Percentiles rank a stretch among this genome's conserved stretches.
phyloP scores from a whole-genome alignment of 1,284 basidiomycete genomes.

The Xanthoconium separans region DNA sequence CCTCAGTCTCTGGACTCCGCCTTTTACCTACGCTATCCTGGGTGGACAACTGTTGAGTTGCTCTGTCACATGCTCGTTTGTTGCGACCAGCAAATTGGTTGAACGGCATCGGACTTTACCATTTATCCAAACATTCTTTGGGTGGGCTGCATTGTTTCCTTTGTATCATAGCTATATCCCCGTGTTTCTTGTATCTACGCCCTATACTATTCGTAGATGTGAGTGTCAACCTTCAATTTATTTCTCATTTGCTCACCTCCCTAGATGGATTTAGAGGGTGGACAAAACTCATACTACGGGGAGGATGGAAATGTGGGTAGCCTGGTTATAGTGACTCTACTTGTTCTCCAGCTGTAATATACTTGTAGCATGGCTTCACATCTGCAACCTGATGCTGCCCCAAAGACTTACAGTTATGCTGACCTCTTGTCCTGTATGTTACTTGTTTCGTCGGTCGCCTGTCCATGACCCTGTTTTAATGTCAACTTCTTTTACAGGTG shows the following conservation, averaged over 20 bases:
- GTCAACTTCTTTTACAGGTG: constrained; percentile 45
- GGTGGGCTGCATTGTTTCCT: constrained; percentile 47
- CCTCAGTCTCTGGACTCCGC: constrained; percentile 29
- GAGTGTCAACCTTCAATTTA: constrained; percentile 17
- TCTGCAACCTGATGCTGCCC: not conserved
- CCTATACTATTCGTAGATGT: constrained; percentile 83
- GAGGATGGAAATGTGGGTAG: constrained; percentile 84
- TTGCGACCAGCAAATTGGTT: constrained; percentile 73
- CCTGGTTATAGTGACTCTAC: not conserved
- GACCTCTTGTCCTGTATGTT: constrained; percentile 85
- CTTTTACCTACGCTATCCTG: constrained; percentile 30
- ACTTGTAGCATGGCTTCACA: not conserved
- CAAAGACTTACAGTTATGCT: constrained; percentile 77
- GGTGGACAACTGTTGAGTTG: constrained; percentile 30
- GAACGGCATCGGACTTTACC: constrained; percentile 68
- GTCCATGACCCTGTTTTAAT: not conserved
- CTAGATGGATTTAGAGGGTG: constrained; percentile 77
- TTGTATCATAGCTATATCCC: constrained; percentile 63
- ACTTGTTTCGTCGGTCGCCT: constrained; percentile 68
- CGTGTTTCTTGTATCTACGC: constrained; percentile 73
- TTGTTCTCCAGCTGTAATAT: not conserved
- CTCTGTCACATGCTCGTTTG: constrained; percentile 32
- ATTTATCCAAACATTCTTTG: constrained; percentile 75
- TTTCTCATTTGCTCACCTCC: constrained; percentile 1
- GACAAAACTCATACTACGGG: constrained; percentile 64